Conservation (phyloP, 768 basidiomycete genomes). For the Hygrocybe coccinea region DNA sequence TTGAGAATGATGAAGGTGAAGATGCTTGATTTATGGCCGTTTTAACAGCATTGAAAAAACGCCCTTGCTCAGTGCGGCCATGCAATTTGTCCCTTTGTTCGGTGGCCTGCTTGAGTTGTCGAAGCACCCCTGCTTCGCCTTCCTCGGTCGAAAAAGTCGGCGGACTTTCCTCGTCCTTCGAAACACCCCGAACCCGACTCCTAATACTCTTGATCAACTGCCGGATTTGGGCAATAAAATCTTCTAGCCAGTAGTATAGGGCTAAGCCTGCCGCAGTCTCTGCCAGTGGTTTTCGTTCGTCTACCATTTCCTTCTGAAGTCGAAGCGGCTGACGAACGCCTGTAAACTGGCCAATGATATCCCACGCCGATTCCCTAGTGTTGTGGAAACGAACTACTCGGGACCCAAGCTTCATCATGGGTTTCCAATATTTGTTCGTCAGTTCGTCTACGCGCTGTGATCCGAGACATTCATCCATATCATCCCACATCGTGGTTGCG, state of each 20-base stretch:
- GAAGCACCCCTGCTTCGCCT: no score
- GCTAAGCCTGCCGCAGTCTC: not conserved
- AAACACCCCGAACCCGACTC: no score
- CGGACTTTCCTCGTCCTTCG: not conserved
- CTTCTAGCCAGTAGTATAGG: not conserved
- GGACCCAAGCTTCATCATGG: conserved; percentile 2
- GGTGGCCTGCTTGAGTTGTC: not conserved
- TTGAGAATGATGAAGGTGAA: no score
- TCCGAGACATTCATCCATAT: not conserved
- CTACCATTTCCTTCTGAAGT: not conserved
- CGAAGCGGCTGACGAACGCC: not conserved
- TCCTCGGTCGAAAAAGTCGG: not conserved
- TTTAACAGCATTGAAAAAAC: no score
- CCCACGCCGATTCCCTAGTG: conserved; percentile 9
- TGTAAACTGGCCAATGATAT: not conserved
- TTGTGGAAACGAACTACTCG: conserved; percentile 3
- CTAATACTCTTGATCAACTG: not conserved
- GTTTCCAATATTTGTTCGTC: conserved; percentile 1
- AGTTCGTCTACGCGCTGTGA: conserved; percentile 7
- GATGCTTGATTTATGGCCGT: no score
- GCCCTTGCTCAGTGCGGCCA: not conserved
- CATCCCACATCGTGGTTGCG: conserved; percentile 11
- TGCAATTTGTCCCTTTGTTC: not conserved
- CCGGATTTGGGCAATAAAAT: not conserved
- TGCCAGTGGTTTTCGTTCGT: not conserved